A percentile compares a stretch with the other conserved stretches of the same genome.
These are phyloP conservation scores for Xanthoconium stramineum DNA, from an alignment of 768 basidiomycete species.

Conservation along the genomic window DNA sequence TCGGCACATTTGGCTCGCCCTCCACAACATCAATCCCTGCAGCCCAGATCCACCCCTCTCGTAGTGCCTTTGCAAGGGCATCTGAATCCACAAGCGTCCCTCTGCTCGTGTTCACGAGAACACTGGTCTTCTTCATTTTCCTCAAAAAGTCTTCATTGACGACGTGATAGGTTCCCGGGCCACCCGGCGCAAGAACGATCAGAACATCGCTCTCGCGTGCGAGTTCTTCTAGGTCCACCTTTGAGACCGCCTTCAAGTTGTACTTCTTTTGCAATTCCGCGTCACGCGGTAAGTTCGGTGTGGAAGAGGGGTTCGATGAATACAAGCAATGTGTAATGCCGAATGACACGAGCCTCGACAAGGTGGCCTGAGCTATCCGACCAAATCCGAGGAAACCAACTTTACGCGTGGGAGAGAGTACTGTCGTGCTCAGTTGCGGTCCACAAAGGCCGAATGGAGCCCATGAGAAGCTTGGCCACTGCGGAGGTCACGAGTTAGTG, in stretches of 20 bases:
- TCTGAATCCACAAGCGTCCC: constrained; percentile 90
- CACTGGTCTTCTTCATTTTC: constrained; percentile 80
- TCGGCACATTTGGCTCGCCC: constrained; percentile 75
- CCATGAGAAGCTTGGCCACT: constrained; percentile 86
- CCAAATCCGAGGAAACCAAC: constrained; percentile 95
- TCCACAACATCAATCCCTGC: constrained; percentile 94
- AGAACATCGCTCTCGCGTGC: constrained; percentile 80
- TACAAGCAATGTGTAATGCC: constrained; percentile 76
- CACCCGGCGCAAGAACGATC: constrained; percentile 80
- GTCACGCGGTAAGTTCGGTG: constrained; percentile 39
- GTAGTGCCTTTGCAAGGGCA: constrained; percentile 78
- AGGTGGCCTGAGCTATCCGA: constrained; percentile 83
- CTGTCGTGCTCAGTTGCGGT: constrained; percentile 64
- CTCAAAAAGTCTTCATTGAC: constrained; percentile 68
- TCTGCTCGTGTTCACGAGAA: constrained; percentile 82
- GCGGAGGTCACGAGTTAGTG: not conserved
- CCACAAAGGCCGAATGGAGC: constrained; percentile 84
- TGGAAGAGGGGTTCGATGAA: constrained; percentile 51
- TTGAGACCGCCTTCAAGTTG: constrained; percentile 40
- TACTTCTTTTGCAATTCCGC: constrained; percentile 35
- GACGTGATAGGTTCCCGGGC: constrained; percentile 64
- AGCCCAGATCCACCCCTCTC: constrained; percentile 79
- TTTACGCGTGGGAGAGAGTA: constrained; percentile 52
- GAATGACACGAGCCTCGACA: constrained; percentile 78
- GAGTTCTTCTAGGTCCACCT: constrained; percentile 63